Base-by-base conservation (phyloP, 306 rosid genomes). In the Heteromeles arbutifolia region DNA sequence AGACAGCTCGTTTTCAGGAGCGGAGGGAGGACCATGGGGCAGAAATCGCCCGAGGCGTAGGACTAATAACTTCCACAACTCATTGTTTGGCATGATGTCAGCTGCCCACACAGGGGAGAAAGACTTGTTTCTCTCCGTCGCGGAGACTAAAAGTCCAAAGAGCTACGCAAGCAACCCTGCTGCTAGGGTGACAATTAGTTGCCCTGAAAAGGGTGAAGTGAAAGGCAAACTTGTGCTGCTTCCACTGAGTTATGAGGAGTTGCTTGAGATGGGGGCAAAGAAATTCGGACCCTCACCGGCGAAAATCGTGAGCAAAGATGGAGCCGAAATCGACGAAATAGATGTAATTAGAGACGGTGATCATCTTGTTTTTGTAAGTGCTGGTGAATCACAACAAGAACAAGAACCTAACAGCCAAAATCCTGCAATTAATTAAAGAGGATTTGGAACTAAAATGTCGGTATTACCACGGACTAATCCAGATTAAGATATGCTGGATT, bases 281-380 rank as follows among this genome's bases (percentile, higher is more conserved):
- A 95, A 88, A 83, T 89, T 86, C 54, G 89, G 92, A 59, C 10
- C 88, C 41, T 18, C 11, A 56, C 77, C 71, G 7, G 28, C 57
- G 24, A 92, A 86, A 78, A 82, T 95, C 68, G 58, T 92, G 1
- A 75, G 64, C 85, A 83, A 73, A 83, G 90, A 81, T 73, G 98
- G 98, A 67, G 93, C 87, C 74, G 92, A 87, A 78, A 87, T 95
- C 70, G 98, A 92, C 31, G 81, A 82, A 31, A 64, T 89, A 72
- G 93, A 92, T 19, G 98, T 95, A 28, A 89, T 95, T 79, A 95
- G 97, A 77, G 98, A 95, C 32, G 93, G 91, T 53, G 99, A 95
- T 74, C 88, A 88, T 82, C 90, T 95, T 68, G 31, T 85, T 75
- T 89, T 95, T 78, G 84, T 82, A 5, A 75, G 82, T 62, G 69